These are phyloP conservation scores for Theileria parva DNA, from an alignment of 169 alveolate species.

Conservation along the genomic window DNA sequence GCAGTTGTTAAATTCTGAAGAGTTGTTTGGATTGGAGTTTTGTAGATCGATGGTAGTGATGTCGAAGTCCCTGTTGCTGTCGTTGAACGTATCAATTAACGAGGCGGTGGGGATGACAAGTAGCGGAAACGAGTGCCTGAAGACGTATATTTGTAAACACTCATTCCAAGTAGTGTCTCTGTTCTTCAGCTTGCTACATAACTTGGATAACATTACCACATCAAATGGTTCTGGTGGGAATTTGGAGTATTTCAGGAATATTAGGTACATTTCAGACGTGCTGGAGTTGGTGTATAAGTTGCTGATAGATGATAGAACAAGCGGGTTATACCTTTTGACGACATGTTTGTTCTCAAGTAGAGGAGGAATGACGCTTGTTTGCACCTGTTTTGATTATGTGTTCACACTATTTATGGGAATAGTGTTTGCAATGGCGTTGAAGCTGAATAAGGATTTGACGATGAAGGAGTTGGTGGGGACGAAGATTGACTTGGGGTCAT, in stretches of 20 bases:
- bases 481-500: conserved; percentile 17
- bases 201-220: background rate
- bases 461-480: conserved; percentile 40
- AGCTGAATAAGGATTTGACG: conserved; percentile 21
- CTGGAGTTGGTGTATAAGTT: conserved; percentile 60
- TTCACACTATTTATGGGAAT: conserved; percentile 29
- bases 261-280: conserved; percentile 47
- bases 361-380: conserved; percentile 34
- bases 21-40: conserved; percentile 39
- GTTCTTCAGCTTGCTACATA: conserved; percentile 9
- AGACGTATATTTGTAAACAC: conserved; percentile 20
- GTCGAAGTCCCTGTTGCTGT: conserved; percentile 33
- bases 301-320: conserved; percentile 30
- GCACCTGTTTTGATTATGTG: conserved; percentile 35
- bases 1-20: background rate
- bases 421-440: conserved; percentile 41
- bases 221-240: background rate
- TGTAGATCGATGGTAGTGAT: conserved; percentile 32
- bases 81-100: conserved; percentile 36
- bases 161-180: conserved; percentile 20
- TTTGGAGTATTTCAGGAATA: conserved; percentile 37
- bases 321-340: conserved; percentile 31
- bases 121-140: conserved; percentile 25
- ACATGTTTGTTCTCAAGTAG: conserved; percentile 20
- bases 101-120: background rate